phyloP scores from a whole-genome alignment of 768 basidiomycete genomes.

The Suillus luteus region DNA sequence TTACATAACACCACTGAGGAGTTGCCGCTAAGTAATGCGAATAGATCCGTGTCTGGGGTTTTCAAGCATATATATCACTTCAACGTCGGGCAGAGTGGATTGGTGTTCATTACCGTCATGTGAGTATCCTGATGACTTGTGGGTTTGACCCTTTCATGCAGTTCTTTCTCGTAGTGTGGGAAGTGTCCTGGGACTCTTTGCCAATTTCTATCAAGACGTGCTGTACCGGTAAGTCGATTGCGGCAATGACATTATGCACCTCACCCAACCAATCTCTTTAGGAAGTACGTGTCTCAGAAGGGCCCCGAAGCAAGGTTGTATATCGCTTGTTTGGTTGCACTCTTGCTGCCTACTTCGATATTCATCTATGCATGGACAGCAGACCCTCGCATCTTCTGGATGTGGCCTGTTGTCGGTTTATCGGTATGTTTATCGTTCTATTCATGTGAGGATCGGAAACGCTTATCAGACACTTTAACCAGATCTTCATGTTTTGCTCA shows the following conservation, averaged over 20 bases:
- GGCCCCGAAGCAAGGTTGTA: slow-evolving; percentile 62
- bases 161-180: slow-evolving; percentile 46
- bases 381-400: slow-evolving; percentile 57
- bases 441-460: too few species aligned
- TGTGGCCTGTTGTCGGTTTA: slow-evolving; percentile 35
- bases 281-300: slow-evolving; percentile 29
- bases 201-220: slow-evolving; percentile 47
- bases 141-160: slow-evolving; percentile 2
- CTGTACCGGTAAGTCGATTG: slow-evolving; percentile 43
- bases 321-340: slow-evolving; percentile 51
- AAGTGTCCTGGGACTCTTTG: slow-evolving; percentile 44
- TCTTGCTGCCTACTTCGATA: slow-evolving; percentile 57
- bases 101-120: slow-evolving; percentile 59
- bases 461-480: not conserved
- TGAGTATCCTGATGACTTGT: slow-evolving; percentile 31
- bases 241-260: slow-evolving; percentile 1
- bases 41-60: slow-evolving; percentile 54
- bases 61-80: slow-evolving; percentile 62
- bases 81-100: slow-evolving; percentile 58
- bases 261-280: slow-evolving; percentile 31
- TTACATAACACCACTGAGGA: not conserved
- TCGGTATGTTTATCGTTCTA: slow-evolving; percentile 3
- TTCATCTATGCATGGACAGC: slow-evolving; percentile 75
- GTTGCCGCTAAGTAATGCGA: slow-evolving; percentile 8
- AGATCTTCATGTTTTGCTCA: slow-evolving; percentile 52